phyloP scores from a whole-genome alignment of 805 yeast species.

The Candida bentonensis region DNA sequence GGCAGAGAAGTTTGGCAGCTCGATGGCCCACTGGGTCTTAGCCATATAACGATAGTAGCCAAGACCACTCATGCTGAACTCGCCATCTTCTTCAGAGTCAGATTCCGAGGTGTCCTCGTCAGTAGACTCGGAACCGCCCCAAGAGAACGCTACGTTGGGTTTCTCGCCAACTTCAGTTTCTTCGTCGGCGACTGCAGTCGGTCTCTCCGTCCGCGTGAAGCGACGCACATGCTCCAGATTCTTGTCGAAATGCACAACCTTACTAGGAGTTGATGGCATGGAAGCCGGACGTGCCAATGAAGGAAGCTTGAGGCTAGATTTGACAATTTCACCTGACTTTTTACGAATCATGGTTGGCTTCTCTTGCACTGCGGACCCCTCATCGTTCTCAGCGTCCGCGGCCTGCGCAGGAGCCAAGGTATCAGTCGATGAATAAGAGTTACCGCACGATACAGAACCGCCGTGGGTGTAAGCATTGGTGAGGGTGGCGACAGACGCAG shows the following conservation, averaged over 20 bases:
- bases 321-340: constrained; percentile 78
- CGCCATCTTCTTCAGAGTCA: constrained; percentile 14
- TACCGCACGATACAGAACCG: not conserved
- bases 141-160: constrained; percentile 14
- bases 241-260: constrained; percentile 69
- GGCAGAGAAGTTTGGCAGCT: constrained; percentile 19
- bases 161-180: constrained; percentile 17
- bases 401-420: not conserved
- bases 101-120: constrained; percentile 19
- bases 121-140: constrained; percentile 15
- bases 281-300: constrained; percentile 23
- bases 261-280: constrained; percentile 34
- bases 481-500: not conserved
- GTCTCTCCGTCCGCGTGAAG: constrained; percentile 59
- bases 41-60: constrained; percentile 9
- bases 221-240: constrained; percentile 47
- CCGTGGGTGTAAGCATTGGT: not conserved
- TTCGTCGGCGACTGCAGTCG: constrained; percentile 50
- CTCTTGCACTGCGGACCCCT: not conserved
- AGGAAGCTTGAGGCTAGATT: constrained; percentile 46
- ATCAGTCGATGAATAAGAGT: not conserved
- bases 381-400: not conserved
- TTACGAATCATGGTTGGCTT: constrained; percentile 43
- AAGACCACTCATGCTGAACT: constrained; percentile 4
- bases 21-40: constrained; percentile 19